Evolutionary conservation across 2,329 filamentous ascomycete species (phyloP).

Genomic region (Raffaelea deltoideospora): DNA sequence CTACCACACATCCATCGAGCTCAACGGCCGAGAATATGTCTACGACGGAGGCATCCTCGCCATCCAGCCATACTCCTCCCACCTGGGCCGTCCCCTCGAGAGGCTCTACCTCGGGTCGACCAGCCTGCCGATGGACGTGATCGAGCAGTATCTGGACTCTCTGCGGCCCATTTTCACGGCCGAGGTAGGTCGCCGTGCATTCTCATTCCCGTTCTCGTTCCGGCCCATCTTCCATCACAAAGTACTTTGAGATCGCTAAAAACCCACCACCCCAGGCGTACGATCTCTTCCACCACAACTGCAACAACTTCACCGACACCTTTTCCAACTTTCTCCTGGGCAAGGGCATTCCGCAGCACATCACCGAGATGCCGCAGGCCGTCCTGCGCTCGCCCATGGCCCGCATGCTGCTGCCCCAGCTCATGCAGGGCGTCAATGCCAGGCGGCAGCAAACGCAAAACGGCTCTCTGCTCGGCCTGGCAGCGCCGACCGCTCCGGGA

Average conservation of each 20-base stretch:
- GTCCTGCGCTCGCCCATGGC: slow-evolving; percentile 81
- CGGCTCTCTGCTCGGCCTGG: slow-evolving; percentile 37
- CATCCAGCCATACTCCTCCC: slow-evolving; percentile 65
- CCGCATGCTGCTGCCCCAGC: slow-evolving; percentile 67
- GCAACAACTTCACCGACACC: slow-evolving; percentile 95
- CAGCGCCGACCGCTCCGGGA: too few relatives aligned
- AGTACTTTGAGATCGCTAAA: too few relatives aligned
- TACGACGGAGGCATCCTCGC: slow-evolving; percentile 80
- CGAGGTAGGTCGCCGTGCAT: too few relatives aligned
- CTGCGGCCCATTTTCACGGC: slow-evolving; percentile 68
- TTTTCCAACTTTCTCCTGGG: slow-evolving; percentile 81
- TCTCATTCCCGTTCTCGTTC: too few relatives aligned
- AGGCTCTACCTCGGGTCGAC: slow-evolving; percentile 61
- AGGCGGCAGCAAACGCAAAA: slow-evolving; percentile 30
- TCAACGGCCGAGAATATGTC: slow-evolving; percentile 75
- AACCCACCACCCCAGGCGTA: slow-evolving; percentile 44
- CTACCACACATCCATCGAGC: slow-evolving; percentile 84
- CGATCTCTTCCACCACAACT: slow-evolving; percentile 82
- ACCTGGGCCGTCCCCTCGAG: slow-evolving; percentile 75
- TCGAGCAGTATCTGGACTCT: slow-evolving; percentile 78
- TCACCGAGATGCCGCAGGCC: slow-evolving; percentile 68
- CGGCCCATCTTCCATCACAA: too few relatives aligned
- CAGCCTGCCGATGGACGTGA: slow-evolving; percentile 61
- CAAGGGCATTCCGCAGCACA: slow-evolving; percentile 75
- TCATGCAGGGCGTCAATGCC: slow-evolving; percentile 34